Percentiles rank a stretch among this genome's conserved stretches.
These are phyloP conservation scores for Curvularia sp. DNA, from an alignment of 2,329 filamentous ascomycete genomes.

Conservation along the genomic window DNA sequence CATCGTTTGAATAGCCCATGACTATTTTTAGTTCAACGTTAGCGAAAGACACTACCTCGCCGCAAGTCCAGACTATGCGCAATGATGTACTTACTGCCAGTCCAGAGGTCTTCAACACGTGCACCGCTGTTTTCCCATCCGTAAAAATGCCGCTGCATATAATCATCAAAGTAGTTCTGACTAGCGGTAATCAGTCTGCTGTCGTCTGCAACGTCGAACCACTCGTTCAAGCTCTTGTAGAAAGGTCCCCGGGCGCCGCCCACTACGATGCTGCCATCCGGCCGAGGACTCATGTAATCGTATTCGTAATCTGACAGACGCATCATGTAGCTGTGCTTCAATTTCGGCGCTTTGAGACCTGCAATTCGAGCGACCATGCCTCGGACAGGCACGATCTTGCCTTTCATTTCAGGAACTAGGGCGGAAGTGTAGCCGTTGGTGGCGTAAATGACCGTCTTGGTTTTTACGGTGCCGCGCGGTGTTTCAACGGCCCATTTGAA, in stretches of 20 bases:
- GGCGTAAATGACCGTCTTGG: constrained; percentile 24
- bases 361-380: constrained; percentile 23
- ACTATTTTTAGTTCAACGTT: constrained; percentile 2
- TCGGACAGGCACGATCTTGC: constrained; percentile 44
- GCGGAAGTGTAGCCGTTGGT: constrained; percentile 33
- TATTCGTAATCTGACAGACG: constrained; percentile 60
- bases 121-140: constrained; percentile 31
- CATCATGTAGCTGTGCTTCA: constrained; percentile 48
- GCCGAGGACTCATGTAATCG: constrained; percentile 55
- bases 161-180: constrained; percentile 34
- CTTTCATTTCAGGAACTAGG: constrained; percentile 46
- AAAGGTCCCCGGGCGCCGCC: constrained; percentile 36
- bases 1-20: constrained; percentile 26
- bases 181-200: constrained; percentile 28
- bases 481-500: constrained; percentile 12
- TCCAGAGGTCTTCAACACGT: constrained; percentile 28
- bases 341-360: constrained; percentile 15
- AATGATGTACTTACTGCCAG: constrained; percentile 29
- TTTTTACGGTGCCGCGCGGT: constrained; percentile 16
- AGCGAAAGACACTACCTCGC: background rate
- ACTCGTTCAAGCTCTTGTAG: constrained; percentile 29
- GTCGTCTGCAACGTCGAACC: constrained; percentile 28
- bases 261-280: constrained; percentile 13
- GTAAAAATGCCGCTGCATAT: constrained; percentile 35
- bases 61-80: background rate